Evolutionary conservation across 164 flowering plant species (phyloP), one percentile per base, ranked within the genome.

Genomic region (Stephania cephalantha): DNA sequence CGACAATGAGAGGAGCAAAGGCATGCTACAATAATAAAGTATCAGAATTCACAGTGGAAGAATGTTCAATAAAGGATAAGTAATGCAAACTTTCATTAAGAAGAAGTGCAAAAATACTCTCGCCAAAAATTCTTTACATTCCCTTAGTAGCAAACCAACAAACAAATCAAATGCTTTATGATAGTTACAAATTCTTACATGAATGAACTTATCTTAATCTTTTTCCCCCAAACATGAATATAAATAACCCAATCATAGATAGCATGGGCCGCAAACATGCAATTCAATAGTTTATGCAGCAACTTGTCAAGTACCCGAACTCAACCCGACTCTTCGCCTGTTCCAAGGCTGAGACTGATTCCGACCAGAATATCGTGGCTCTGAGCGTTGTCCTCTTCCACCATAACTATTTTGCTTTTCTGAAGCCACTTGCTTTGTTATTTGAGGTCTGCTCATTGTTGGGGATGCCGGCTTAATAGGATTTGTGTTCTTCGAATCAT

Each of bases 301-400:
- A 50, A 35, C 4, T 12, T 55, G 25, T 77, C 65, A 73, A 53
- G 53, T 69, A 50, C 58, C 76, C 68, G 76, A 12, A 76, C 77
- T 69, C 71, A 75, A 46, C 79, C 82, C 74, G 66, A 25, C 20
- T 68, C 85, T 78, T 70, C 75, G 72, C 80, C 83, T 81, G 77
- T 81, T 77, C 46, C 68, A 44, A 66, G 76, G 70, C 31, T 76
- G 78, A 46, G 78, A 76, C 44, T 77, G 80, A 73, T 45, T 69
- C 17, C 73, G 78, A 78, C 4, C 42, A 64, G 80, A 69, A 22
- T 81, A 15, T 69, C 44, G 83, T 31, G 75, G 81, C 65, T 84
- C 84, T n/a, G 80, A 73, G 15, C 72, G 81, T n/a, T 15, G 7
- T 13, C 73, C 74, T 74, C 78, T 69, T 1, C 75, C 73, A 10